Conservation (phyloP, 108 stramenopile genomes). For the Bacterosira constricta region DNA sequence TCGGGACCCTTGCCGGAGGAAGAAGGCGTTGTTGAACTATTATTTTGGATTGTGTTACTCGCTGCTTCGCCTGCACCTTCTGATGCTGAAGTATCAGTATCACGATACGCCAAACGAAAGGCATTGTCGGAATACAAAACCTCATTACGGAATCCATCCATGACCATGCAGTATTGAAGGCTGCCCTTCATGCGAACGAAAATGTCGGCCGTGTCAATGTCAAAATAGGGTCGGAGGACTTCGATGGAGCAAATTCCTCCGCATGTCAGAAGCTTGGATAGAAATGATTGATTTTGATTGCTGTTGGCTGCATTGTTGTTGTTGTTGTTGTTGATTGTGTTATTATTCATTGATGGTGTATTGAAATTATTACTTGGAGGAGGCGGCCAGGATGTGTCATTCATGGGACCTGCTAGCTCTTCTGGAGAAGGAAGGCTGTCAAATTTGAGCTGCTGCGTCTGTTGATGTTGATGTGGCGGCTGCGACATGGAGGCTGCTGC, state of each 20-base stretch:
- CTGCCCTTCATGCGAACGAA: slow-evolving; percentile 31
- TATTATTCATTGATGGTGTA: not conserved
- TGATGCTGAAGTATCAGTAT: not conserved
- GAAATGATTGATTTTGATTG: slow-evolving; percentile 19
- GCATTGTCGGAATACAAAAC: slow-evolving; percentile 44
- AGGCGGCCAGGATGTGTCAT: not conserved
- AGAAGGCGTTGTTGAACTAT: not conserved
- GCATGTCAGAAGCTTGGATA: slow-evolving; percentile 19
- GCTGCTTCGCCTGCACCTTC: too few relatives aligned
- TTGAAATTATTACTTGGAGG: not conserved
- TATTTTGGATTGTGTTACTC: not conserved
- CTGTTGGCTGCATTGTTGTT: not conserved
- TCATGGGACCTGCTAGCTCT: slow-evolving; percentile 35
- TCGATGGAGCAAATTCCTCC: slow-evolving; percentile 25
- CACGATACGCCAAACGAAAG: not conserved
- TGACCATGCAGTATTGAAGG: slow-evolving; percentile 55
- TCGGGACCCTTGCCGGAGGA: slow-evolving; percentile 71
- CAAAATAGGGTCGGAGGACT: slow-evolving; percentile 44
- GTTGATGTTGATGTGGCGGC: not conserved
- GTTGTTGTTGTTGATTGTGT: not conserved
- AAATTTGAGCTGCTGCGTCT: not conserved
- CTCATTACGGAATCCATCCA: slow-evolving; percentile 74
- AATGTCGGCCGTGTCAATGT: slow-evolving; percentile 44
- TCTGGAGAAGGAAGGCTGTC: slow-evolving; percentile 30
- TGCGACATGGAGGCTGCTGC: too few relatives aligned